A percentile compares a stretch with the other conserved stretches of the same genome.
These are phyloP conservation scores for Cercospora zeae-maydis DNA, from an alignment of 2,329 filamentous ascomycete species.

Conservation along the genomic window DNA sequence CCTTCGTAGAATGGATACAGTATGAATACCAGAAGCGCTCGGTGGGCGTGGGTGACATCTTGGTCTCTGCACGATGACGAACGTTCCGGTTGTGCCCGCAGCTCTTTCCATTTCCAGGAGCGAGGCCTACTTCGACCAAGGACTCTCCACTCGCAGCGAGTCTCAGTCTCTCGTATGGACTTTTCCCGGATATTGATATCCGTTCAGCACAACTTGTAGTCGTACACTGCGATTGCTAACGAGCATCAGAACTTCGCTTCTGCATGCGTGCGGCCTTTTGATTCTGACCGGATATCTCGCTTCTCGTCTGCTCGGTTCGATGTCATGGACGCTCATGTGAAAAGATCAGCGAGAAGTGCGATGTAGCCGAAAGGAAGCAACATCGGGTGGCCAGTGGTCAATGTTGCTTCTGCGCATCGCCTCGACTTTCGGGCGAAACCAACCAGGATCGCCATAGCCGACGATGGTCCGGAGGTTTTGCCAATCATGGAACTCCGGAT, in stretches of 20 bases:
- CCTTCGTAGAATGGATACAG: too few species aligned
- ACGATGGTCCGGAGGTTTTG: background rate
- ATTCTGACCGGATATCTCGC: background rate
- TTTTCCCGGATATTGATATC: too few species aligned
- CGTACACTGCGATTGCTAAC: too few species aligned
- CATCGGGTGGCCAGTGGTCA: background rate
- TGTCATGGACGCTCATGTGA: background rate
- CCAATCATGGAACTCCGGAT: background rate
- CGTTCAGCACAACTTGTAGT: too few species aligned
- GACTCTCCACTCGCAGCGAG: too few species aligned
- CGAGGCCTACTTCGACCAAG: too few species aligned
- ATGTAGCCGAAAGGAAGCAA: background rate
- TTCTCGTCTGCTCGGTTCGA: background rate
- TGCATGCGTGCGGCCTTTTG: background rate
- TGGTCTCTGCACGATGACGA: too few species aligned
- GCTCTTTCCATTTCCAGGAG: too few species aligned
- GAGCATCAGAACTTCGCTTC: background rate
- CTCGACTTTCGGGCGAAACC: background rate
- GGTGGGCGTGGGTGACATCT: too few species aligned
- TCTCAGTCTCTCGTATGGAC: too few species aligned
- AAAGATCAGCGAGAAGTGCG: background rate
- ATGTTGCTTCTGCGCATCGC: background rate
- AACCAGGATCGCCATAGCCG: background rate
- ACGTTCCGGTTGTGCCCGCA: too few species aligned
- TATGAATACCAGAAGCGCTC: too few species aligned